A percentile compares a stretch with the other conserved stretches of the same genome.
These are phyloP conservation scores for Jatropha multifida DNA, from an alignment of 441 rosid species.

Conservation along the genomic window DNA sequence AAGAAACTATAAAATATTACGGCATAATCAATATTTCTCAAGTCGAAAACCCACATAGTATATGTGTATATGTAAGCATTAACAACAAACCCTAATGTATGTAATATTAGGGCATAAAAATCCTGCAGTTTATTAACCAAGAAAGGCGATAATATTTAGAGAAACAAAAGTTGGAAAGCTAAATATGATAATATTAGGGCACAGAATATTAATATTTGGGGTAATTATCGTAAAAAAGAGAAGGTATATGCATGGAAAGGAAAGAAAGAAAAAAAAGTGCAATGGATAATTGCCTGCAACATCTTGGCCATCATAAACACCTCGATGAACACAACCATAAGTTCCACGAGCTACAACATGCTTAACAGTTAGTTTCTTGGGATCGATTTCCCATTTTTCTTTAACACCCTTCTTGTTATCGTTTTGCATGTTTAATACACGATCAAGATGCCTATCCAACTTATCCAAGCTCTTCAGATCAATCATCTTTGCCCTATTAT, in stretches of 20 bases:
- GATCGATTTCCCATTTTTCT: neutral
- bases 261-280: too few relatives aligned
- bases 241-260: neutral
- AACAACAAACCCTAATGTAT: too few relatives aligned
- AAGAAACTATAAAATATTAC: neutral
- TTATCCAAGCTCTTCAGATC: neutral
- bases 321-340: slow-evolving; percentile 27
- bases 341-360: slow-evolving; percentile 25
- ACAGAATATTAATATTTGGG: too few relatives aligned
- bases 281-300: slow-evolving; percentile 27
- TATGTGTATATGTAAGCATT: too few relatives aligned
- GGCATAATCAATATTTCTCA: too few relatives aligned
- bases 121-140: too few relatives aligned
- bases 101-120: neutral
- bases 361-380: slow-evolving; percentile 20
- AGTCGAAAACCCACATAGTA: neutral
- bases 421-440: neutral
- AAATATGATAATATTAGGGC: too few relatives aligned
- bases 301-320: slow-evolving; percentile 32
- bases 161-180: too few relatives aligned
- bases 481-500: neutral
- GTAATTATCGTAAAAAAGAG: neutral
- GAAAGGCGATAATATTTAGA: too few relatives aligned
- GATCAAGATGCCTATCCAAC: neutral
- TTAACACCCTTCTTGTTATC: neutral